Conservation (phyloP, 1,139 yeast species). For the Lodderomyces pseudojiufengensis region DNA sequence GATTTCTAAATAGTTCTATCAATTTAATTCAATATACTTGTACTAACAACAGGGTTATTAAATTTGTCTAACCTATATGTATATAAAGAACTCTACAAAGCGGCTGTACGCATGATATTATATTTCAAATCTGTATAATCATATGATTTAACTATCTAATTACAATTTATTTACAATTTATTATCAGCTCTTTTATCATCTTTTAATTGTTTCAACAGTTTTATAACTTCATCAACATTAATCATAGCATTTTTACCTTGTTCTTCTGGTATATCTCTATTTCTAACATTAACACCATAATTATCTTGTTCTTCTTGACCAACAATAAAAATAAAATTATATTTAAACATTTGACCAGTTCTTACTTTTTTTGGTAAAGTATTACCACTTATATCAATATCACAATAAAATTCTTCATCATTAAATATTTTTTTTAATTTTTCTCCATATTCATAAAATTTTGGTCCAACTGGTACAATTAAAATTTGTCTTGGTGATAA, state of each 20-base stretch:
- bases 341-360: conserved; percentile 87
- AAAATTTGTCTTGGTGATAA: conserved; percentile 93
- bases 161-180: conserved; percentile 27
- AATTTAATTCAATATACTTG: too few species aligned
- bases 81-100: too few species aligned
- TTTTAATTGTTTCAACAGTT: conserved; percentile 61
- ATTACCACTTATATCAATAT: conserved; percentile 89
- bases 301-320: conserved; percentile 88
- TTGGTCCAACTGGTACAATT: conserved; percentile 94
- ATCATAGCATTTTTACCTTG: conserved; percentile 89
- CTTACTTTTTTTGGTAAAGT: conserved; percentile 96
- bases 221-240: conserved; percentile 63
- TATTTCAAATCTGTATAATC: too few species aligned
- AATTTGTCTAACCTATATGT: too few species aligned
- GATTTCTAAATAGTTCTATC: too few species aligned
- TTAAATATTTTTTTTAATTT: conserved; percentile 63
- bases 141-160: too few species aligned
- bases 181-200: conserved; percentile 70
- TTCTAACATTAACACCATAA: conserved; percentile 82
- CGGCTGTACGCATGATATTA: too few species aligned
- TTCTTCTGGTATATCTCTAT: conserved; percentile 78
- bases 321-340: conserved; percentile 91
- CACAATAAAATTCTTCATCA: conserved; percentile 72
- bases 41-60: too few species aligned
- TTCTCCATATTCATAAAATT: conserved; percentile 85